These are phyloP conservation scores for Alectoria sarmentosa DNA, from an alignment of 495 filamentous ascomycete genomes.

Conservation along the genomic window DNA sequence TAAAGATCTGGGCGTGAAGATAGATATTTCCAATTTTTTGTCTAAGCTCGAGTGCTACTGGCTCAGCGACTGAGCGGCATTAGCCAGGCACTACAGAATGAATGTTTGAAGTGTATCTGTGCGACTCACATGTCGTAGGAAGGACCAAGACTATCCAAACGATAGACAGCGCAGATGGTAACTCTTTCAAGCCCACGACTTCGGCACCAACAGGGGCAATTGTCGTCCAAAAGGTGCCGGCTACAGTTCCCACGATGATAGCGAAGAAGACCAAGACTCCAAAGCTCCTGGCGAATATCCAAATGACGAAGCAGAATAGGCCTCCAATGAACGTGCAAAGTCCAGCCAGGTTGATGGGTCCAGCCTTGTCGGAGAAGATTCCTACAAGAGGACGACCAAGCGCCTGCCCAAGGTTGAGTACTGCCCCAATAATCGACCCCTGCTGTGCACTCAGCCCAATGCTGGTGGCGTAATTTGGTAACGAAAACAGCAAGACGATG, in stretches of 20 bases:
- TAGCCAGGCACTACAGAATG: conserved; percentile 9
- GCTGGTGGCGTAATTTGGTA: conserved; percentile 58
- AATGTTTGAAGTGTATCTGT: background rate
- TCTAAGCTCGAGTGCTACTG: conserved; percentile 56
- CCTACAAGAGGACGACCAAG: conserved; percentile 64
- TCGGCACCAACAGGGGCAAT: conserved; percentile 69
- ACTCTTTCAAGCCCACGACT: conserved; percentile 63
- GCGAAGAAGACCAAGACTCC: conserved; percentile 60
- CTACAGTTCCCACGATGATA: conserved; percentile 54
- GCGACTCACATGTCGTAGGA: conserved; percentile 52
- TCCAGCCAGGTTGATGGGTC: conserved; percentile 60
- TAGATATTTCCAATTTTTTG: conserved; percentile 41
- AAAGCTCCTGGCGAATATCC: conserved; percentile 57
- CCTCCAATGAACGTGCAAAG: conserved; percentile 53
- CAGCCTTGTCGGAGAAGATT: conserved; percentile 55
- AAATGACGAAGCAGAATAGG: conserved; percentile 56
- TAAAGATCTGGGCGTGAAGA: conserved; percentile 55
- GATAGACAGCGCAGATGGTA: conserved; percentile 68
- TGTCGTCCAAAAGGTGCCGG: conserved; percentile 64
- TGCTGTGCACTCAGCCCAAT: conserved; percentile 57
- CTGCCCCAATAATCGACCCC: conserved; percentile 56
- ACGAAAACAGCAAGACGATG: conserved; percentile 62
- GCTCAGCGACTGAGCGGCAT: conserved; percentile 45
- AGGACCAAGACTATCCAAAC: conserved; percentile 67
- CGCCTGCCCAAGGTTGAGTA: conserved; percentile 59